Base-by-base conservation (phyloP, 2,329 filamentous ascomycete genomes). In the Aspergillus hiratsukae region DNA sequence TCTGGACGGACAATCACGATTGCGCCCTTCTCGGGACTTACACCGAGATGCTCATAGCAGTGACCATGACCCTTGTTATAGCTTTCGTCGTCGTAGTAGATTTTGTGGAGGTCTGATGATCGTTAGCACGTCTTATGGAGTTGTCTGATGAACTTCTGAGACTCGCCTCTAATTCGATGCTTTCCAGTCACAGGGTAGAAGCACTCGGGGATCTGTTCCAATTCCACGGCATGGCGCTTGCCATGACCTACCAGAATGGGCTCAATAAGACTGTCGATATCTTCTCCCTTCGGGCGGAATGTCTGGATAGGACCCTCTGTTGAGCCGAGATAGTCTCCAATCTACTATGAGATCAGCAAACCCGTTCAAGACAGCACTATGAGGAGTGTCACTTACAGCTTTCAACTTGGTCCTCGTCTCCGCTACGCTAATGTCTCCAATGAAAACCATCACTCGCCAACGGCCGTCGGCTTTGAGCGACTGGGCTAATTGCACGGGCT, bases 1-100 rank as follows among this genome's bases (percentile, higher is more conserved):
- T 87, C 84, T 1, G 84, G 85, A 14, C 85, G 75, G 8, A 86
- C 78, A 57, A 87, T 72, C 0, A 83, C 75, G 4, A 85, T 59
- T 0, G 77, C 79, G 0, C 81, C 81, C 31, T 67, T 56, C 4
- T 69, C 60, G 0, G 75, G 67, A 54, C 80, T 75, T 11, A 87
- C 72, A 0, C 82, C 82, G 45, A 84, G 83, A 8, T 72, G 72
- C 50, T 83, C 74, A 60, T 87, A 87, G 1, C 80, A 81, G 48
- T 82, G 76, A 0, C 83, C 83, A 55, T 85, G 81, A 1, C 81
- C 81, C 2, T 76, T 75, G 55, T 81, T 80, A 63, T 83, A 81
- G 62, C 77, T 80, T 53, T 80, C 76, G 43, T 84, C 81, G 48
- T 84, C 82, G 31, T 80, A 74, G 64, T 80, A 87, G 1, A 81